Conservation (phyloP, 257 asterid species). For the Solanum chilense region DNA sequence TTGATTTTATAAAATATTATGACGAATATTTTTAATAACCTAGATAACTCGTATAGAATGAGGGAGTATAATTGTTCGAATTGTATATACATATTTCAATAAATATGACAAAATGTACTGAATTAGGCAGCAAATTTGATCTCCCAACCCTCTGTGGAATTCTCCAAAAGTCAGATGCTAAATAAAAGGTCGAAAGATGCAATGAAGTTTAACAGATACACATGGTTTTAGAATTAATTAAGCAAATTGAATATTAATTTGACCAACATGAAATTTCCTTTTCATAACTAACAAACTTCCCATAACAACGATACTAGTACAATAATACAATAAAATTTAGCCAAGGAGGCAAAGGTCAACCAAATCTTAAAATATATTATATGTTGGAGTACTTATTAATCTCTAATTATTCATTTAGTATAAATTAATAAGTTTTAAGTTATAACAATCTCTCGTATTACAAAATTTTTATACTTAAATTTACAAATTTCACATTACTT, state of each 20-base stretch:
- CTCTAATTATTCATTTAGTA: not conserved
- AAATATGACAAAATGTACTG: not conserved
- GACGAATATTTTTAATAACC: not conserved
- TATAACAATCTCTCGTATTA: not conserved
- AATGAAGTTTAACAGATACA: not conserved
- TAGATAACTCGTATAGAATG: not conserved
- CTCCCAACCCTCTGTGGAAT: not conserved
- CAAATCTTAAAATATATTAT: not conserved
- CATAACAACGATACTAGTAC: not conserved
- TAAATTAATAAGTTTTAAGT: not conserved
- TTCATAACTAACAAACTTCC: conserved; percentile 1
- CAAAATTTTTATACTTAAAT: not conserved
- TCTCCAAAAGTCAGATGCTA: not conserved
- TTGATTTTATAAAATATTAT: not conserved
- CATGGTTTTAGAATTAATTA: not conserved
- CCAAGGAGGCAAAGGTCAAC: not conserved
- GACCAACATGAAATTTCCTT: conserved; percentile 12
- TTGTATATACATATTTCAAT: not conserved
- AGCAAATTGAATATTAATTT: not conserved
- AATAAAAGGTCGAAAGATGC: not conserved
- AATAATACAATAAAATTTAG: not conserved
- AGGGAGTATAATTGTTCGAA: not conserved
- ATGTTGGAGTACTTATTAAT: not conserved
- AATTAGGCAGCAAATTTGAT: not conserved
- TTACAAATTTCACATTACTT: not conserved